Evolutionary conservation across 805 yeast species (phyloP).

Genomic region (Saccharomycopsis synnaedendra): DNA sequence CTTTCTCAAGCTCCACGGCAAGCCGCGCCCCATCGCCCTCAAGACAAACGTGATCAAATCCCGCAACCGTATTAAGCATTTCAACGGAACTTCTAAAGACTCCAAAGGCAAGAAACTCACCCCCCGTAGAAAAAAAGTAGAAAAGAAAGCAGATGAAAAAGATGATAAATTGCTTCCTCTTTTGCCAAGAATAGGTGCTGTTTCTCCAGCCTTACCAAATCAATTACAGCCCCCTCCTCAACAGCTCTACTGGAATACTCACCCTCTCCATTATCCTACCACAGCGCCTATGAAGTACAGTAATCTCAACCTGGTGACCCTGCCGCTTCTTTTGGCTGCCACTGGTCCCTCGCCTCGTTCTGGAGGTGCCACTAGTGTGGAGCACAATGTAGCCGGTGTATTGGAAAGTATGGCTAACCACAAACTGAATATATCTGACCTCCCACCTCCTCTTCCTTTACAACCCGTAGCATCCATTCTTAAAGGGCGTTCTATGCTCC

Average conservation of each 20-base stretch:
- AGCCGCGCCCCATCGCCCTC: conserved; percentile 83
- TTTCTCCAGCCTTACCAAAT: not conserved
- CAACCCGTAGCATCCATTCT: not conserved
- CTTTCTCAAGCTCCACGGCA: conserved; percentile 80
- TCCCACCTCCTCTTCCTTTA: not conserved
- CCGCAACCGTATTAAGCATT: conserved; percentile 69
- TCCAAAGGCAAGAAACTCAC: not conserved
- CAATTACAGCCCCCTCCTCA: not conserved
- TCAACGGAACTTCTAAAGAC: conserved; percentile 3
- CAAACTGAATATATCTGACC: not conserved
- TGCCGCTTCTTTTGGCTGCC: conserved; percentile 50
- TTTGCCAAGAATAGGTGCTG: conserved; percentile 3
- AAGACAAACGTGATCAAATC: conserved; percentile 90
- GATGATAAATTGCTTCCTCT: conserved; percentile 7
- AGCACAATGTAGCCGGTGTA: conserved; percentile 28
- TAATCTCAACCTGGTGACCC: conserved; percentile 49
- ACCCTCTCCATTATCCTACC: conserved; percentile 28
- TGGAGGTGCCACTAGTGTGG: conserved; percentile 12
- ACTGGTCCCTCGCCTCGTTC: conserved; percentile 18
- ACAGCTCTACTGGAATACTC: not conserved
- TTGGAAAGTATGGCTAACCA: conserved; percentile 28
- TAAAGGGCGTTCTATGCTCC: not conserved
- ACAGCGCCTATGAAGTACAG: conserved; percentile 64
- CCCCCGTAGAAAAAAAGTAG: not conserved
- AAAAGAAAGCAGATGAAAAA: not conserved